phyloP scores from a whole-genome alignment of 2,329 filamentous ascomycete species.

The Colletotrichum gloeosporioides region DNA sequence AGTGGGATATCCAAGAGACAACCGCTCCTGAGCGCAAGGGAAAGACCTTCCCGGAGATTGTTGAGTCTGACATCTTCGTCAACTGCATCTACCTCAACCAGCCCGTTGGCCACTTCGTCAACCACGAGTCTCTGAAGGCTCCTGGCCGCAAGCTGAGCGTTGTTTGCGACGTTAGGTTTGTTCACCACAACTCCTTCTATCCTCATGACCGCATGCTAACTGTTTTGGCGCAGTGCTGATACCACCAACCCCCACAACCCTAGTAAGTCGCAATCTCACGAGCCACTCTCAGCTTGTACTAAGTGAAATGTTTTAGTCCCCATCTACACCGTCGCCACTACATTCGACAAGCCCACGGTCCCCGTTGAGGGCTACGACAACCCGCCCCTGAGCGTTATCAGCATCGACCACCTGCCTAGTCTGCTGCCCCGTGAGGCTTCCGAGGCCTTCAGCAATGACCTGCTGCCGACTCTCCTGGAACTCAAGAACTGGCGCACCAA shows the following conservation, averaged over 20 bases:
- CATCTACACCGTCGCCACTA: constrained; percentile 84
- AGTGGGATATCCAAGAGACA: constrained; percentile 82
- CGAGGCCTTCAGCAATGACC: constrained; percentile 80
- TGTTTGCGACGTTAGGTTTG: constrained; percentile 80
- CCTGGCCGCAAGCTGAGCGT: constrained; percentile 77
- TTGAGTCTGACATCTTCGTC: constrained; percentile 77
- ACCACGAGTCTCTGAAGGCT: constrained; percentile 69
- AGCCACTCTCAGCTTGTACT: neutral
- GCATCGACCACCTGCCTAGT: constrained; percentile 84
- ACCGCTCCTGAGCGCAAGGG: constrained; percentile 50
- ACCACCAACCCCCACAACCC: constrained; percentile 74
- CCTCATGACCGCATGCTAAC: constrained; percentile 4
- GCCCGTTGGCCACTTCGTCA: constrained; percentile 63
- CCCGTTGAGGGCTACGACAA: constrained; percentile 66
- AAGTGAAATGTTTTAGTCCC: constrained; percentile 56
- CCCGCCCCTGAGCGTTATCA: constrained; percentile 78
- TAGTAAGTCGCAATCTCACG: neutral
- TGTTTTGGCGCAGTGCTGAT: constrained; percentile 59
- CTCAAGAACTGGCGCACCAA: constrained; percentile 77
- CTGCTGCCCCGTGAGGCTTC: constrained; percentile 86
- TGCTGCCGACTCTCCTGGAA: constrained; percentile 78
- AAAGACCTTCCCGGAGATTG: constrained; percentile 81
- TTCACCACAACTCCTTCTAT: constrained; percentile 76
- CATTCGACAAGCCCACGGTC: constrained; percentile 88
- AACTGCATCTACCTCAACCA: constrained; percentile 89